Conservation (phyloP, 1,139 yeast species). For the Zygosaccharomyces sapae region DNA sequence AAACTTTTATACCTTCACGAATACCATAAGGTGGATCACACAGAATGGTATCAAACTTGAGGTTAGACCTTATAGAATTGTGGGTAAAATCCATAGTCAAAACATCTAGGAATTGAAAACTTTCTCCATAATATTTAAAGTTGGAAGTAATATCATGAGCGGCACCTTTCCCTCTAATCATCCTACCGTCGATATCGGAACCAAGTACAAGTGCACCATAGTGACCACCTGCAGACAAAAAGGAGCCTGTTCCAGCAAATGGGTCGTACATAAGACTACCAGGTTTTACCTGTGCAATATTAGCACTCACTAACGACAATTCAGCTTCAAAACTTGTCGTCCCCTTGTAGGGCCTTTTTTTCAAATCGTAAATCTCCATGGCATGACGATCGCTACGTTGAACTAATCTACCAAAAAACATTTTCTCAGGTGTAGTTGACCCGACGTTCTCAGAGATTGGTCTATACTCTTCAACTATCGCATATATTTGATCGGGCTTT, state of each 20-base stretch:
- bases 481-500: slow-evolving; percentile 66
- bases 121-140: slow-evolving; percentile 69
- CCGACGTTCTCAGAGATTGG: slow-evolving; percentile 46
- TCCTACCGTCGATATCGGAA: slow-evolving; percentile 86
- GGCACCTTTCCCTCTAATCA: slow-evolving; percentile 65
- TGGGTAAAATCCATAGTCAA: slow-evolving; percentile 94
- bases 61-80: slow-evolving; percentile 63
- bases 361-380: slow-evolving; percentile 75
- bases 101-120: slow-evolving; percentile 61
- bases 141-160: slow-evolving; percentile 53
- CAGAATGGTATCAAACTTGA: slow-evolving; percentile 72
- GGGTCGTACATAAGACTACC: slow-evolving; percentile 84
- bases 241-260: slow-evolving; percentile 95
- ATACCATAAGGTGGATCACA: slow-evolving; percentile 99
- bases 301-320: slow-evolving; percentile 75
- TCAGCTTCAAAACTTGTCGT: slow-evolving; percentile 96
- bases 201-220: slow-evolving; percentile 82
- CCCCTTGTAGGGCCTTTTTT: slow-evolving; percentile 82
- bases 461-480: slow-evolving; percentile 69
- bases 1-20: slow-evolving; percentile 88
- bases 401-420: slow-evolving; percentile 77
- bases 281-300: slow-evolving; percentile 68
- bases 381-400: slow-evolving; percentile 61
- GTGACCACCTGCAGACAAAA: slow-evolving; percentile 81
- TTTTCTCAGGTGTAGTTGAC: slow-evolving; percentile 49